These are phyloP conservation scores for Ettlia oleoabundans DNA, from an alignment of 139 green algal species.

Conservation along the genomic window DNA sequence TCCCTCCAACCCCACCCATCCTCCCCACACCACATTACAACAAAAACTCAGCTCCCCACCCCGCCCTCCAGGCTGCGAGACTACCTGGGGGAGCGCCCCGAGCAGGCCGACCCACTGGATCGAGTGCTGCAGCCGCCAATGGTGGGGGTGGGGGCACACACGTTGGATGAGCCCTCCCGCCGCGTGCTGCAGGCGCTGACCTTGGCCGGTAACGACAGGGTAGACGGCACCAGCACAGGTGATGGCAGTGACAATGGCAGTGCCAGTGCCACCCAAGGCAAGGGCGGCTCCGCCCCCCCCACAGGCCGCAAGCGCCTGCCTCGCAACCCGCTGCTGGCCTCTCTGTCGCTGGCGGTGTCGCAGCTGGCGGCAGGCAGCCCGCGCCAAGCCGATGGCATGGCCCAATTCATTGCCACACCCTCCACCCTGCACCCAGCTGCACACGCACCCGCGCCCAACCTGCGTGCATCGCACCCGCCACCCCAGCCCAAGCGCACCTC, in stretches of 20 bases:
- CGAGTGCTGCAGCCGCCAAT: constrained; percentile 1
- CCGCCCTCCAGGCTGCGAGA: constrained; percentile 14
- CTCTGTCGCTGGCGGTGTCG: constrained; percentile 7
- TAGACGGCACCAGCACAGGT: background rate
- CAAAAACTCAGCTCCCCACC: background rate
- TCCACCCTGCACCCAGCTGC: background rate
- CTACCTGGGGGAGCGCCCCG: constrained; percentile 6
- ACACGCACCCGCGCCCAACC: too few relatives aligned
- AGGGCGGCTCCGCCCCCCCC: background rate
- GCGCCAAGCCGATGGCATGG: constrained; percentile 20
- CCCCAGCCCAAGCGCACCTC: background rate
- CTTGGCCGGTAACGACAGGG: background rate
- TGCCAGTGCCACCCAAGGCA: too few relatives aligned
- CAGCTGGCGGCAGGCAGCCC: constrained; percentile 36
- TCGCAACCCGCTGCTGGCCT: constrained; percentile 4
- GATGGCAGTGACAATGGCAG: background rate
- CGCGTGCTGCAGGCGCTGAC: constrained; percentile 12
- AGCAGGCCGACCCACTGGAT: constrained; percentile 20
- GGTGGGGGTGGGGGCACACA: background rate
- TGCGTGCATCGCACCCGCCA: constrained; percentile 32
- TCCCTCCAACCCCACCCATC: too few relatives aligned
- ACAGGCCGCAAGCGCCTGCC: background rate
- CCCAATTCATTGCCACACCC: constrained; percentile 34
- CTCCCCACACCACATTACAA: too few relatives aligned
- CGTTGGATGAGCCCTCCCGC: background rate